Evolutionary conservation across 192 early-diverging fungal genomes (phyloP).

Genomic region (Backusella macrospora): DNA sequence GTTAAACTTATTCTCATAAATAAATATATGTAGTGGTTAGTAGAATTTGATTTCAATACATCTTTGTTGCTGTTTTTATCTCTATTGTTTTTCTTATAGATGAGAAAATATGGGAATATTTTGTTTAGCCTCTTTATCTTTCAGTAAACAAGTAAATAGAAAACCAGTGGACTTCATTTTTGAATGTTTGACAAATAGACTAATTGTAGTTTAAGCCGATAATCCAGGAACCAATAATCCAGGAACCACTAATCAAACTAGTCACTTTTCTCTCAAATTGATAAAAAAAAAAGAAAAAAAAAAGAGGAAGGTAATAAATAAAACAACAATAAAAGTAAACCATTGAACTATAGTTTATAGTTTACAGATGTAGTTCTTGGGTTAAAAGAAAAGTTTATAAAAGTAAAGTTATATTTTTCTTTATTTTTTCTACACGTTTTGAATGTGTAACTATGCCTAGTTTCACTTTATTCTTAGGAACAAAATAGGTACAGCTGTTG

Average conservation of each 20-base stretch:
- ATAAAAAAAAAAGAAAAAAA: neutral
- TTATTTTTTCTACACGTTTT: conserved; percentile 1
- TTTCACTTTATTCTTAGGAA: neutral
- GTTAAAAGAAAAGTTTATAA: neutral
- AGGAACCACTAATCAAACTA: neutral
- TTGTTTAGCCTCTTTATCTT: conserved; percentile 4
- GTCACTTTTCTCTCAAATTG: neutral
- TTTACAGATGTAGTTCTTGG: neutral
- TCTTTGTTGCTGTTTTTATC: neutral
- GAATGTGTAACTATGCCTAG: conserved; percentile 5
- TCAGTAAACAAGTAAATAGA: conserved; percentile 1
- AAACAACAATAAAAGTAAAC: neutral
- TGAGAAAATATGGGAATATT: neutral
- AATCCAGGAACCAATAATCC: conserved; percentile 3
- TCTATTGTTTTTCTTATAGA: neutral
- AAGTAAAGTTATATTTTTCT: neutral
- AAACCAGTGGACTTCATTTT: conserved; percentile 3
- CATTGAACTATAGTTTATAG: neutral
- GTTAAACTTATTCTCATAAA: too few relatives aligned
- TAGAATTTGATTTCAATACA: neutral
- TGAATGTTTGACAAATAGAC: conserved; percentile 3
- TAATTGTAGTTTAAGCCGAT: conserved; percentile 7
- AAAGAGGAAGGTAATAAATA: neutral
- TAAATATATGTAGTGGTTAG: too few relatives aligned
- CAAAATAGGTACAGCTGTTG: neutral